Conservation (phyloP, 116 monocot species). For the Trichopus zeylanicus region DNA sequence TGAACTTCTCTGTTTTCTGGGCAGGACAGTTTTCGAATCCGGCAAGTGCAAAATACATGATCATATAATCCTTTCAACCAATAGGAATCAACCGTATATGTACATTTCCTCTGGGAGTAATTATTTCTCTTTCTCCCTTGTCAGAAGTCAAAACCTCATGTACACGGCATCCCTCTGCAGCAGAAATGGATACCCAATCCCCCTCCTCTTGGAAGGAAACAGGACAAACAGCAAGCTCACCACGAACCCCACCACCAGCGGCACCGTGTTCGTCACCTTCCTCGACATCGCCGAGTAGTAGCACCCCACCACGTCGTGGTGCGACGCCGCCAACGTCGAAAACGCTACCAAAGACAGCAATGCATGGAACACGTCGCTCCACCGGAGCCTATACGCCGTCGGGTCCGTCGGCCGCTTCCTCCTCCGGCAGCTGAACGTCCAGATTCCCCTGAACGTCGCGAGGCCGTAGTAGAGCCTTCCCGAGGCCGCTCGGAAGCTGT, state of each 20-base stretch:
- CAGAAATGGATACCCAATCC: constrained; percentile 59
- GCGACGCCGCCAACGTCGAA: constrained; percentile 38
- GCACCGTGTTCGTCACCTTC: constrained; percentile 48
- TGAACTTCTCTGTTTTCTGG: no score
- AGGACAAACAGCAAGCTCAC: constrained; percentile 51
- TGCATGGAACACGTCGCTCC: constrained; percentile 46
- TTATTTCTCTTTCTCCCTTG: no score
- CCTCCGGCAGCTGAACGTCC: constrained; percentile 39
- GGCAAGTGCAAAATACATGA: no score
- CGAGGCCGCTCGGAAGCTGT: constrained; percentile 41
- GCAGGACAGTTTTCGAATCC: no score
- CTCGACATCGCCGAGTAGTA: constrained; percentile 35
- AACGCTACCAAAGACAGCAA: constrained; percentile 44
- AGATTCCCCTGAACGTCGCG: constrained; percentile 35
- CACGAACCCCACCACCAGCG: constrained; percentile 49
- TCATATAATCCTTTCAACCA: no score
- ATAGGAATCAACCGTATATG: no score
- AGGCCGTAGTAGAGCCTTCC: constrained; percentile 49
- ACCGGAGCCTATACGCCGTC: constrained; percentile 26
- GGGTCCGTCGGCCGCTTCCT: constrained; percentile 16
- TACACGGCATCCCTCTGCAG: constrained; percentile 22
- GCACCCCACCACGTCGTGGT: constrained; percentile 45
- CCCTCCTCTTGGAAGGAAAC: constrained; percentile 52
- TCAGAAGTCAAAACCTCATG: no score
- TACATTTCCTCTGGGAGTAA: no score